A percentile compares a stretch with the other conserved stretches of the same genome.
These are phyloP conservation scores for Penicillium herquei DNA, from an alignment of 495 filamentous ascomycete species.

Conservation along the genomic window DNA sequence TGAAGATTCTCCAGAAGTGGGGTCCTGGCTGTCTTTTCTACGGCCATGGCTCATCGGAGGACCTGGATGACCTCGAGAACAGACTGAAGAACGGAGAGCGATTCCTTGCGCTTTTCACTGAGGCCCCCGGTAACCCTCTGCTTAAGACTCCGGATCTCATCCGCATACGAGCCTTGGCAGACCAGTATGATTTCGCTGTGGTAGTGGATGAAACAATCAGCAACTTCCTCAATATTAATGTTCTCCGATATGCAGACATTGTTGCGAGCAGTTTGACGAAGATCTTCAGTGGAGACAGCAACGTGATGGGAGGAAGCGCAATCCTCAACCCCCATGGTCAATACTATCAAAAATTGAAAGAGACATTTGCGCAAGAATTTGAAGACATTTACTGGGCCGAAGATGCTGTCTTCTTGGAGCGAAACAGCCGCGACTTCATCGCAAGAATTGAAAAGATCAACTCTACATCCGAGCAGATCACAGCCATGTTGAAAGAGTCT, in stretches of 20 bases:
- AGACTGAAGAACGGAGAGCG: constrained; percentile 70
- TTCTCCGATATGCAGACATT: constrained; percentile 83
- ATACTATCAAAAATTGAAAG: constrained; percentile 69
- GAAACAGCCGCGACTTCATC: constrained; percentile 92
- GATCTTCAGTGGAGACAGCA: constrained; percentile 94
- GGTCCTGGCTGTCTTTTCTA: constrained; percentile 90
- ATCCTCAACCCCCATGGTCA: constrained; percentile 78
- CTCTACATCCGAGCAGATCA: constrained; percentile 79
- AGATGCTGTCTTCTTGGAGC: constrained; percentile 90
- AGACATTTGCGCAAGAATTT: constrained; percentile 58
- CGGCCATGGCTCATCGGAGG: constrained; percentile 74
- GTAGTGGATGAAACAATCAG: constrained; percentile 96
- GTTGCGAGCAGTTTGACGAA: constrained; percentile 95
- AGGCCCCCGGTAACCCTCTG: constrained; percentile 91
- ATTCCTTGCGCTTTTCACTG: constrained; percentile 85
- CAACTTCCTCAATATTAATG: constrained; percentile 93
- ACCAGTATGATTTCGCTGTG: constrained; percentile 83
- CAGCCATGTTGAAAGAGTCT: constrained; percentile 60
- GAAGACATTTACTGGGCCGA: constrained; percentile 93
- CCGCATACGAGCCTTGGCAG: constrained; percentile 75
- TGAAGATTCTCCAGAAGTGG: constrained; percentile 94
- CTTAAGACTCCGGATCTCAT: constrained; percentile 78
- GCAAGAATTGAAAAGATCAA: constrained; percentile 83
- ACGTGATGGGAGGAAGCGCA: constrained; percentile 93
- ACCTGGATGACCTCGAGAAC: constrained; percentile 81